Conservation (phyloP, 2,329 filamentous ascomycete species). For the Tolypocladium tundrense region DNA sequence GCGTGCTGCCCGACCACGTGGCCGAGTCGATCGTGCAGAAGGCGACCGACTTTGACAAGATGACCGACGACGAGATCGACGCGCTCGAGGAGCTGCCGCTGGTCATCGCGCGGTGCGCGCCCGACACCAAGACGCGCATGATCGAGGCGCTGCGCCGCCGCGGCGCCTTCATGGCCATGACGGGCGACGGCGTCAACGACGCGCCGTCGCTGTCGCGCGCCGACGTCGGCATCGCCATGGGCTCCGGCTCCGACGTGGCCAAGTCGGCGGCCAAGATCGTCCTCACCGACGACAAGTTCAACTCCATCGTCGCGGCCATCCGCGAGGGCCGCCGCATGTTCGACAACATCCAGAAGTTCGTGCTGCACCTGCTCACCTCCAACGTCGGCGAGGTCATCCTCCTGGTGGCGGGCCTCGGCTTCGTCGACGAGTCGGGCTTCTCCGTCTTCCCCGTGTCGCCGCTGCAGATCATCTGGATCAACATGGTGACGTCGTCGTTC, state of each 20-base stretch:
- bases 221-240: slow-evolving; percentile 86
- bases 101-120: slow-evolving; percentile 75
- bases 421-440: slow-evolving; percentile 59
- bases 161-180: slow-evolving; percentile 72
- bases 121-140: slow-evolving; percentile 83
- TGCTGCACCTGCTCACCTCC: slow-evolving; percentile 67
- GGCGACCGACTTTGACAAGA: slow-evolving; percentile 67
- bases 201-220: slow-evolving; percentile 70
- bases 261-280: slow-evolving; percentile 78
- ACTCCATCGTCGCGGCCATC: slow-evolving; percentile 73
- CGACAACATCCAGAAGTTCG: slow-evolving; percentile 83
- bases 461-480: slow-evolving; percentile 86
- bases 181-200: slow-evolving; percentile 81
- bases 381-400: slow-evolving; percentile 80
- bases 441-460: slow-evolving; percentile 82
- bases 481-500: slow-evolving; percentile 82
- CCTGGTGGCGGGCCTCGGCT: slow-evolving; percentile 69
- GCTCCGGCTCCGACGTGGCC: slow-evolving; percentile 76
- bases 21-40: slow-evolving; percentile 63
- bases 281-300: slow-evolving; percentile 80
- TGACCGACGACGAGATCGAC: slow-evolving; percentile 68
- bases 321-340: slow-evolving; percentile 78
- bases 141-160: slow-evolving; percentile 77
- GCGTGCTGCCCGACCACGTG: slow-evolving; percentile 49
- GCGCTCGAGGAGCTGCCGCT: slow-evolving; percentile 63